Base-by-base conservation (phyloP, 306 rosid genomes). In the Oemleria cerasiformis region DNA sequence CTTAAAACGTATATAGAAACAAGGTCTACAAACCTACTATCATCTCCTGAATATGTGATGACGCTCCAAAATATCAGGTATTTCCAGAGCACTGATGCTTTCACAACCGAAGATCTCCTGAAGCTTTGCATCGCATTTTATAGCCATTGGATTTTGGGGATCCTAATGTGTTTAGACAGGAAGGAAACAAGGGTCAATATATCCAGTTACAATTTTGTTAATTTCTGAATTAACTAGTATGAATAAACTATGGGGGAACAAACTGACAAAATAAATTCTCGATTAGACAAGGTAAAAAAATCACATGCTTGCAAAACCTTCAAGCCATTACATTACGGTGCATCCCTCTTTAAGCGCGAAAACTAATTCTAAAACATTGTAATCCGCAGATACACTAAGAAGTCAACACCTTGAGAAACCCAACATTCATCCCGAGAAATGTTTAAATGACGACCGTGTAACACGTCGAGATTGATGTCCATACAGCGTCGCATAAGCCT, bases 81-180 rank as follows among this genome's bases (percentile, higher is more conserved):
- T 88, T 75, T 92, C 92, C 78, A 85, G 70, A 13, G 96, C 89
- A 45, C 89, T 77, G 73, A 91, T 91, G 82, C 91, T 91, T 67
- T 80, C 89, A 74, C 91, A 87, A 80, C 97, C 92, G 56, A 91
- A 88, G 67, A 91, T 79, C 80, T 88, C 96, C 68, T 79, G 92
- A 73, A 88, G 91, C 85, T 87, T 91, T 67, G 85, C 80, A 76
- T 91, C 96, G 65, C 96, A 91, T 60, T 75, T 39, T 60, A 88
- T 81, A 49, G 84, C 85, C 96, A 85, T 84, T 42, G 87, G 91
- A 85, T 82, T 91, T 66, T 77, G n/a, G 43, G 97, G 96, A 80
- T 88, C 97, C 97, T 88, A 63, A 77, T 54, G 82, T 50, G 71
- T 76, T 73, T 30, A 73, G 70, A 47, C 30, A 58, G 17, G 67